Base-by-base conservation (phyloP, 108 stramenopile genomes). In the Cyclotella sp. region DNA sequence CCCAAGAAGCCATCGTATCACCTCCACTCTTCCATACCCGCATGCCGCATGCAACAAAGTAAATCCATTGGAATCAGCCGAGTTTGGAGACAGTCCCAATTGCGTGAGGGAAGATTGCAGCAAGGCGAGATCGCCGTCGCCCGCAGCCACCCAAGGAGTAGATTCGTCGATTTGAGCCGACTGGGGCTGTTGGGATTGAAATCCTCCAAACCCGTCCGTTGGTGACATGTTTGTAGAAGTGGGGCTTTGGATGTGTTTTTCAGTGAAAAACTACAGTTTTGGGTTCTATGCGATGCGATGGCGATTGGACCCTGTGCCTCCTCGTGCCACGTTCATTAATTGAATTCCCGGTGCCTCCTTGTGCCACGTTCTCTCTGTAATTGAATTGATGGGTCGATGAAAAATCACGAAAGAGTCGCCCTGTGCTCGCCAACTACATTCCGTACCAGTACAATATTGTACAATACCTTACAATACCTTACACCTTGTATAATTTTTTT, bases 141-240 rank as follows among this genome's bases (percentile, higher is more conserved):
- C 79, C 14, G 83, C 83, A 0, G 83, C 83, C 18, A 84, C 69
- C 58, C 70, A 84, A 14, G 83, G 83, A 22, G 83, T 84, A 14
- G 83, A 84, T 52, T 63, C 81, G 59, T 81, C 73, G 41, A 81
- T 81, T 52, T 47, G 52, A n/a, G 70, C 22, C 19, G 73, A 64
- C 43, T 28, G 63, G 13, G 81, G 67, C 52, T 59, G 55, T 53
- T 59, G 62, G 44, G 73, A 55, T 58, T 81, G 81, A 67, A 81
- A 81, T 26, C 72, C 79, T n/a, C 63, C 73, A 59, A 81, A 71
- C 1, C 16, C 39, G 47, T 43, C 66, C 6, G 24, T 39, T 43
- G 75, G 67, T 55, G 59, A 63, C 72, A 63, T 63, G 40, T 72
- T 58, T 39, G 34, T 60, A 30, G 10, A 15, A 10, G 10, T 42